A percentile compares a stretch with the other conserved stretches of the same genome.
Evolutionary conservation across 2,329 filamentous ascomycete genomes (phyloP).

Genomic region (Sporothrix curviconia): DNA sequence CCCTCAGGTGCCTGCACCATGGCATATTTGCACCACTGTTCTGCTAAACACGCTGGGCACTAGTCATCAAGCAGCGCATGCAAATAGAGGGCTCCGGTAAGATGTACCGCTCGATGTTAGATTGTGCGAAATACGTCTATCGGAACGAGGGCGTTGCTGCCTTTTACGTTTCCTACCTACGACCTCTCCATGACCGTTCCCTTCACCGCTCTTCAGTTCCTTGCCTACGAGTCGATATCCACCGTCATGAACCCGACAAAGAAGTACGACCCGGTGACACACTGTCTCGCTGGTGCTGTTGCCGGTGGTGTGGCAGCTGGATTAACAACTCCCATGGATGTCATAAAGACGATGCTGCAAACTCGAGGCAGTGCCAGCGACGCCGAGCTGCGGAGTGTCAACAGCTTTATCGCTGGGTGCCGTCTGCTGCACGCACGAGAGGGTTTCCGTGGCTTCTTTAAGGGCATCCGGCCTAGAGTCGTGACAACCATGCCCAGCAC

Average conservation of each 20-base stretch:
- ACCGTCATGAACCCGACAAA: constrained; percentile 84
- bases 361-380: constrained; percentile 79
- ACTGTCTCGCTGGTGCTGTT: constrained; percentile 85
- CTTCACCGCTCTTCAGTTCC: constrained; percentile 94
- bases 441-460: constrained; percentile 82
- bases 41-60: not conserved
- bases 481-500: constrained; percentile 98
- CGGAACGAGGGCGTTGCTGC: constrained; percentile 78
- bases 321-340: constrained; percentile 91
- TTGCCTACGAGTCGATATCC: constrained; percentile 94
- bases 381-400: constrained; percentile 75
- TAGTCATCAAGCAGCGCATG: constrained; percentile 99
- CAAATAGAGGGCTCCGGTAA: constrained; percentile 89
- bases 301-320: constrained; percentile 91
- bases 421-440: constrained; percentile 76
- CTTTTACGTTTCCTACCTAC: constrained; percentile 98
- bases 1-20: too few species aligned
- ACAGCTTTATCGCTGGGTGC: constrained; percentile 72
- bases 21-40: not conserved
- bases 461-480: constrained; percentile 82
- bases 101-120: constrained; percentile 74
- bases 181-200: constrained; percentile 98
- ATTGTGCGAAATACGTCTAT: constrained; percentile 87
- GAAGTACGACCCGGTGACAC: constrained; percentile 84
- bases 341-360: constrained; percentile 96